phyloP scores from a whole-genome alignment of 257 asterid species.

The Asclepias syriaca region DNA sequence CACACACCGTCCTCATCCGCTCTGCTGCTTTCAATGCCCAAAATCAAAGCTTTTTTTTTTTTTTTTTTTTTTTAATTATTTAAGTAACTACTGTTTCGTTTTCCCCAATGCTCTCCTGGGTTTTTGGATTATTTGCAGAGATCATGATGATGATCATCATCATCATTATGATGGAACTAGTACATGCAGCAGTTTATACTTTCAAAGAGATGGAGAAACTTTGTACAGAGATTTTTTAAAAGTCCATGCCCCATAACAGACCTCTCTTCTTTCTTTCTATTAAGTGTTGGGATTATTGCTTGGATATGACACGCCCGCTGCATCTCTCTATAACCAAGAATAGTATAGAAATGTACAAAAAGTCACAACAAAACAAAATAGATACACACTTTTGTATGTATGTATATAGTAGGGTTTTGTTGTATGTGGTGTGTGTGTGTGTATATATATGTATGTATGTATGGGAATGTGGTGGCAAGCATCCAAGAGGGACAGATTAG shows the following conservation, averaged over 20 bases:
- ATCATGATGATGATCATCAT: background rate
- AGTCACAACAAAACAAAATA: background rate
- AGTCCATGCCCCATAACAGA: background rate
- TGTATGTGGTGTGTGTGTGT: no score
- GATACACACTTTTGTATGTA: background rate
- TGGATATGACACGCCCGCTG: slow-evolving; percentile 20
- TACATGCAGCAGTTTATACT: background rate
- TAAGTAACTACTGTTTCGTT: background rate
- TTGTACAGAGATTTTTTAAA: background rate
- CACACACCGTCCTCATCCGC: background rate
- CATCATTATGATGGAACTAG: background rate
- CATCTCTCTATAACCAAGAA: background rate
- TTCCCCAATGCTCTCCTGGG: slow-evolving; percentile 30
- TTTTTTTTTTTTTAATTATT: no score
- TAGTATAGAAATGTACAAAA: background rate
- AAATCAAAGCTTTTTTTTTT: background rate
- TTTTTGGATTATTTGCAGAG: slow-evolving; percentile 26
- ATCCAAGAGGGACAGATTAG: slow-evolving; percentile 12
- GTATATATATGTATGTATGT: background rate
- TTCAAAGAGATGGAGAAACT: background rate
- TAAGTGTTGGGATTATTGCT: slow-evolving; percentile 28
- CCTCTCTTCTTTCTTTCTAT: no score
- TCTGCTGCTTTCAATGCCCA: background rate
- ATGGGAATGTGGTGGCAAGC: slow-evolving; percentile 26
- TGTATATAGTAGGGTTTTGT: background rate